Conservation (phyloP, 2,329 filamentous ascomycete genomes). For the Emergomyces africanus region DNA sequence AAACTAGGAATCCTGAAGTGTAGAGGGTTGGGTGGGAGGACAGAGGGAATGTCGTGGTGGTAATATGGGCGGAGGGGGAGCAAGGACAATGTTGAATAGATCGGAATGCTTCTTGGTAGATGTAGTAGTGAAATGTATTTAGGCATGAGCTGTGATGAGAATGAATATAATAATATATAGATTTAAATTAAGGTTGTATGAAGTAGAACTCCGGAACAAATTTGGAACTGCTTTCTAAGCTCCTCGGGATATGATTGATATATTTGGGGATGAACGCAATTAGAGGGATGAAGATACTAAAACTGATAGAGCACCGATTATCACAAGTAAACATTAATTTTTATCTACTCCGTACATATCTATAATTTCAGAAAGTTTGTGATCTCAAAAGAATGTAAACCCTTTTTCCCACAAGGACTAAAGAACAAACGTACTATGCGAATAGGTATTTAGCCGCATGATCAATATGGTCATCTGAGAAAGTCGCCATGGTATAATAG, state of each 20-base stretch:
- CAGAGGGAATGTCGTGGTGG: not conserved
- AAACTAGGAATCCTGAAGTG: not conserved
- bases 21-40: not conserved
- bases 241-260: too few relatives aligned
- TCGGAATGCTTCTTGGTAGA: not conserved
- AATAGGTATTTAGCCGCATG: constrained; percentile 79
- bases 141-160: not conserved
- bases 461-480: constrained; percentile 79
- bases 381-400: constrained; percentile 7
- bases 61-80: not conserved
- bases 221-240: too few relatives aligned
- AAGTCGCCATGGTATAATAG: constrained; percentile 91
- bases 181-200: not conserved
- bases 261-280: too few relatives aligned
- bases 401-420: constrained; percentile 3
- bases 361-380: constrained; percentile 3
- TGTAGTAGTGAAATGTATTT: not conserved
- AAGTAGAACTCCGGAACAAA: not conserved
- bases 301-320: not conserved
- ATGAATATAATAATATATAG: not conserved
- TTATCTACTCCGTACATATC: not conserved
- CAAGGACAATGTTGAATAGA: not conserved
- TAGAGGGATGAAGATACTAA: too few relatives aligned
- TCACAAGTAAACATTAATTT: not conserved
- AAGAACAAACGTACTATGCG: constrained; percentile 36